These are phyloP conservation scores for Mycena crocata DNA, from an alignment of 768 basidiomycete genomes.

Conservation along the genomic window DNA sequence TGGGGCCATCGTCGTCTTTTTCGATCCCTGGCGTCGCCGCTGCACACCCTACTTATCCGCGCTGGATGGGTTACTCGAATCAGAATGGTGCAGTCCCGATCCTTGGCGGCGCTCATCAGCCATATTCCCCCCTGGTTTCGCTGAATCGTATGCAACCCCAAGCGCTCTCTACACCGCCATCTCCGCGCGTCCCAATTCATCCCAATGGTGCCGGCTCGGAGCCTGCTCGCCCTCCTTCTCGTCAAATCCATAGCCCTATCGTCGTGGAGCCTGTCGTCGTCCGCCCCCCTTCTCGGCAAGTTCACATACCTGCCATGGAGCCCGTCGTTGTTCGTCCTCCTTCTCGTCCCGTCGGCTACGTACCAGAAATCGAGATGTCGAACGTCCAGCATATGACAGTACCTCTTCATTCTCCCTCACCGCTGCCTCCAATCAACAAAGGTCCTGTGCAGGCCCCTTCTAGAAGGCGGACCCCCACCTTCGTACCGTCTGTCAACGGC, in stretches of 20 bases:
- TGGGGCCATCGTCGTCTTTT: conserved; percentile 27
- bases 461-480: neutral
- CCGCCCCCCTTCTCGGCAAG: neutral
- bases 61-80: conserved; percentile 28
- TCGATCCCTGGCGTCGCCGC: conserved; percentile 8
- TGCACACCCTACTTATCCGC: conserved; percentile 3
- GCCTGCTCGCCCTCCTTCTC: too few relatives aligned
- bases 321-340: conserved; percentile 1
- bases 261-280: too few relatives aligned
- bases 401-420: neutral
- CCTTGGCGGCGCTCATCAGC: conserved; percentile 20
- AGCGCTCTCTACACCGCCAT: neutral
- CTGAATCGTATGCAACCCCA: conserved; percentile 11
- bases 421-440: neutral
- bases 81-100: neutral
- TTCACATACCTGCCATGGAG: neutral
- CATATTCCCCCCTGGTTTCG: conserved; percentile 25
- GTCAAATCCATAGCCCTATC: too few relatives aligned
- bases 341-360: conserved; percentile 5
- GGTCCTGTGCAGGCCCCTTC: neutral
- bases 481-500: neutral
- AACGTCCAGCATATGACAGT: conserved; percentile 13
- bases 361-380: conserved; percentile 6
- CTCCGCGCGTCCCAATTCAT: neutral
- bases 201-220: neutral